Evolutionary conservation across 176 grass and related monocot genomes (phyloP), one percentile per base, ranked within the genome.

Genomic region (Urochloa ruziziensis): DNA sequence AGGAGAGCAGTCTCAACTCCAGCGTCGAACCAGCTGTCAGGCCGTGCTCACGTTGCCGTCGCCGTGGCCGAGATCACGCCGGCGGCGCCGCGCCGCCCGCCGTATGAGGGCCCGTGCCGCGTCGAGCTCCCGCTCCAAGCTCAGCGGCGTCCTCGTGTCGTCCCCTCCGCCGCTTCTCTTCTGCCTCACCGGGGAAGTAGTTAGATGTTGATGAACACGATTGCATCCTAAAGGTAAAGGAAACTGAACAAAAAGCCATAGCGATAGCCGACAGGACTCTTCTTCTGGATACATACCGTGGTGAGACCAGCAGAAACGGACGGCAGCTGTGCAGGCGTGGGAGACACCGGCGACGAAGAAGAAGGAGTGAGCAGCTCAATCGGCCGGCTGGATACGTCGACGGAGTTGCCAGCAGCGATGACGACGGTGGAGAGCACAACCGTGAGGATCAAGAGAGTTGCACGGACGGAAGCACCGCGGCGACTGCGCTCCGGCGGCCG

Each of bases 51-150:
- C n/a, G 16, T 63, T 82, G 30, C 79, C 52, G 24, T 24, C 2
- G 69, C 59, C 25, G 4, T 40, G 7, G 57, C 1, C 3, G 32
- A 1, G 11, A 36, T 14, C 81, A 5, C 42, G 42, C 0, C 18
- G 32, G 62, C 64, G 27, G 62, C 64, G 27, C 30, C 67, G 68
- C 9, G 69, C 84, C 5, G 85, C 70, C 2, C 76, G 86, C n/a
- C 71, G 77, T 4, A 91, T 91, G 5, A 71, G 72, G 0, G 54
- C 34, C 2, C 89, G 54, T 1, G 89, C 82, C 2, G 27, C 74
- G 64, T 64, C 86, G 71, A 91, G 86, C 78, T 88, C 90, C 15
- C 46, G 18, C 70, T 91, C 77, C 70, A 85, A 62, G 66, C 67
- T 39, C 23, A 30, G 35, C 68, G 11, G 18, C 34, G 24, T 53